These are phyloP conservation scores for Eucalyptus cladocalyx DNA, from an alignment of 345 rosid genomes.

Conservation along the genomic window DNA sequence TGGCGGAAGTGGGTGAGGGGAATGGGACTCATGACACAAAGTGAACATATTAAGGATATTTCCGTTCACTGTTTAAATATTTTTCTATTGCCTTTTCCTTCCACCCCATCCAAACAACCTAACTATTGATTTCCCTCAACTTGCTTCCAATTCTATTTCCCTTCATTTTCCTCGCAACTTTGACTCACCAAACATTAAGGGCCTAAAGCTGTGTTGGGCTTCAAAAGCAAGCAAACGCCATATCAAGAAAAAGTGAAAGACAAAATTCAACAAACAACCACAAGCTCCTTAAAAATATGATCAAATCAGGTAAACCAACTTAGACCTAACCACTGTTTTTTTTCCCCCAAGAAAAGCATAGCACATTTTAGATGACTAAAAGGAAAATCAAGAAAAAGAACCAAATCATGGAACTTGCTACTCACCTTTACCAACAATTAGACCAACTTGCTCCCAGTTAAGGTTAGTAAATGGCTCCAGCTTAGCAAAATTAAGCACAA, in stretches of 20 bases:
- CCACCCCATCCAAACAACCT: background rate
- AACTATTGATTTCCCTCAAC: background rate
- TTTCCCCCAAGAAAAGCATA: background rate
- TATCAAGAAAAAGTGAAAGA: background rate
- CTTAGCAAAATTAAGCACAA: slow-evolving; percentile 54
- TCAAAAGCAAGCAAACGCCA: background rate
- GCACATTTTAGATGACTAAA: background rate
- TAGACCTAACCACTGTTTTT: background rate
- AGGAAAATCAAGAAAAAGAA: background rate
- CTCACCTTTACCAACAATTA: slow-evolving; percentile 82
- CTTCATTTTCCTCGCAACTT: background rate
- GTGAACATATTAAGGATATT: background rate
- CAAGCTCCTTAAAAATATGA: background rate
- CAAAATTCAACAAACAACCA: background rate
- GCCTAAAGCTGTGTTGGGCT: background rate
- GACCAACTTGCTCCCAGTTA: slow-evolving; percentile 58
- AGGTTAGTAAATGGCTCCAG: slow-evolving; percentile 54
- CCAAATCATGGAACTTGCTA: slow-evolving; percentile 36
- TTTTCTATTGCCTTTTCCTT: background rate
- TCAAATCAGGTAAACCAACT: background rate
- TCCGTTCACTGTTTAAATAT: background rate
- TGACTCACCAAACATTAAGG: background rate
- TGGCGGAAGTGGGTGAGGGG: background rate
- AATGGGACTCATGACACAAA: background rate
- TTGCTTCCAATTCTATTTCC: background rate